Percentiles rank a stretch among this genome's conserved stretches.
These are phyloP conservation scores for Allomyces macrogynus DNA, from an alignment of 192 early-diverging fungal genomes.

Conservation along the genomic window DNA sequence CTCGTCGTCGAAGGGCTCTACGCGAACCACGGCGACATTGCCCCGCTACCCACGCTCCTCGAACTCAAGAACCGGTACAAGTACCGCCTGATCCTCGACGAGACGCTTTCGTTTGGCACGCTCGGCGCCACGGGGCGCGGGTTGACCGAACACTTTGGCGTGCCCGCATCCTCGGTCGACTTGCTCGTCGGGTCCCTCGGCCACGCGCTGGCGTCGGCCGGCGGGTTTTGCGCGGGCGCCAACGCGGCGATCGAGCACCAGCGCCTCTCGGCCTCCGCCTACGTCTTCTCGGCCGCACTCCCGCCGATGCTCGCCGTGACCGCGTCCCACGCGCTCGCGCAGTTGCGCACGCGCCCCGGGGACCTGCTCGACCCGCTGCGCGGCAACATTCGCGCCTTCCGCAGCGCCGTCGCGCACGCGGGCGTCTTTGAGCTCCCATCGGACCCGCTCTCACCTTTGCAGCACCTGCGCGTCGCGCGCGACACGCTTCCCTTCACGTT, in stretches of 20 bases:
- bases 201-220: conserved; percentile 54
- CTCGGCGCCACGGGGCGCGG: conserved; percentile 70
- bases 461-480: conserved; percentile 50
- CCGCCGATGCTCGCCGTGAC: conserved; percentile 80
- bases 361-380: conserved; percentile 25
- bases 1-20: conserved; percentile 87
- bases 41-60: conserved; percentile 56
- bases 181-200: conserved; percentile 73
- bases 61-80: conserved; percentile 88
- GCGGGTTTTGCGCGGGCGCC: conserved; percentile 81
- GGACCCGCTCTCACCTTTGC: conserved; percentile 35
- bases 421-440: conserved; percentile 27
- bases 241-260: conserved; percentile 82
- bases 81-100: conserved; percentile 88
- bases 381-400: conserved; percentile 42
- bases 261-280: conserved; percentile 69
- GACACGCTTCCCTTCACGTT: conserved; percentile 6
- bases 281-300: conserved; percentile 85
- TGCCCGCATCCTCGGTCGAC: conserved; percentile 58
- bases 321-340: conserved; percentile 56
- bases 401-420: conserved; percentile 27
- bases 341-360: conserved; percentile 28
- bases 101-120: conserved; percentile 72
- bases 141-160: conserved; percentile 58
- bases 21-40: conserved; percentile 68